phyloP scores from a whole-genome alignment of 192 early-diverging fungal genomes.

The Entophlyctis helioformis region DNA sequence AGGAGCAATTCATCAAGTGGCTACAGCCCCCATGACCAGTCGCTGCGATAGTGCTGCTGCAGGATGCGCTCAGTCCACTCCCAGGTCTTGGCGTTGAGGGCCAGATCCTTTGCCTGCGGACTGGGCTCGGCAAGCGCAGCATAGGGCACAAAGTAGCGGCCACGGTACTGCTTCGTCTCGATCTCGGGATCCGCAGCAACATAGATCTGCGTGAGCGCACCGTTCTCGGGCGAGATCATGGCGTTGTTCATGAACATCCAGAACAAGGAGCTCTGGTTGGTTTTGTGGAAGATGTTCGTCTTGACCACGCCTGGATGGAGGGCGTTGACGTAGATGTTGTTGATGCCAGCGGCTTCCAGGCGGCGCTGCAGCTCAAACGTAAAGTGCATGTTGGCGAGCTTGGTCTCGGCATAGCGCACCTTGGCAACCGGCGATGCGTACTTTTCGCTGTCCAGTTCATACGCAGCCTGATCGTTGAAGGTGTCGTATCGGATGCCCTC shows the following conservation, averaged over 20 bases:
- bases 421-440: neutral
- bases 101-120: constrained; percentile 1
- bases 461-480: constrained; percentile 5
- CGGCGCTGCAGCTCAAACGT: constrained; percentile 26
- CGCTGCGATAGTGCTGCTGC: too few relatives aligned
- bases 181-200: constrained; percentile 29
- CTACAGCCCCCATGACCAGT: too few relatives aligned
- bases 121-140: constrained; percentile 1
- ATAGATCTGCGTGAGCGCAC: constrained; percentile 27
- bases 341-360: constrained; percentile 22
- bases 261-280: neutral
- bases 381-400: constrained; percentile 46
- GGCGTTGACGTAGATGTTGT: constrained; percentile 18
- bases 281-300: constrained; percentile 4
- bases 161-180: constrained; percentile 3
- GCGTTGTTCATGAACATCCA: neutral
- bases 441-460: neutral
- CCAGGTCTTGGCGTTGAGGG: constrained; percentile 9
- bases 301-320: constrained; percentile 23
- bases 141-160: constrained; percentile 23
- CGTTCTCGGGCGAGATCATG: constrained; percentile 15
- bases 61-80: too few relatives aligned
- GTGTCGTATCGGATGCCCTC: constrained; percentile 23
- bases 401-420: constrained; percentile 32
- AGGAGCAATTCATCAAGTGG: too few relatives aligned